Base-by-base conservation (phyloP, 2,329 filamentous ascomycete genomes). In the Periconia macrospinosa region DNA sequence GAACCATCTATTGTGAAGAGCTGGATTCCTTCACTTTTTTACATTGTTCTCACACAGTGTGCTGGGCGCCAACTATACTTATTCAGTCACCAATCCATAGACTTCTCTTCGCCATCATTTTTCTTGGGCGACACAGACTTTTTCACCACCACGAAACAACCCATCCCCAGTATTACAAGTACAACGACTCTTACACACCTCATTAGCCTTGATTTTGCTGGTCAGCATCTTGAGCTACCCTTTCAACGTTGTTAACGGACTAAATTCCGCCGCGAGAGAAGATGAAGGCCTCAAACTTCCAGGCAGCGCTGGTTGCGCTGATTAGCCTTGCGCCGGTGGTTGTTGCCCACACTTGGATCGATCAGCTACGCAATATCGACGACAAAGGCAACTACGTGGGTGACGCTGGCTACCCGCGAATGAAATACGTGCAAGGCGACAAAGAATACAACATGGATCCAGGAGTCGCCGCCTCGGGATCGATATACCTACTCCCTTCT, bases 321-420 rank as follows among this genome's bases (percentile, higher is more conserved):
- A 6, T 37, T 10, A 58, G 54, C 42, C 55, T 60, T 53, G 56
- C 57, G 5, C 63, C 66, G 5, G 41, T 57, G 20, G 61, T 59
- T 15, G 20, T 60, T 41, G 69, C 63, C 8, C 93, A 97, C 75
- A 88, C 86, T 17, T 97, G 92, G 92, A 82, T 93, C 45, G 92
- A 97, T 75, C 80, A 87, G 65, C 79, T 93, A 47, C 83, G 80
- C 57, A 84, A 86, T 53, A 86, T 97, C 70, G 84, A 86, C 49
- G 72, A 83, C 27, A 89, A 91, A 64, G 92, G 92, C 50, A 85
- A 85, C 33, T 91, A 92, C 69, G 78, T 86, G 18, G 89, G 89
- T 27, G 72, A 81, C 8, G 78, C 83, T 20, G 93, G 93, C 30
- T 96, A 87, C 69, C 78, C 88, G n/a, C 87, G 92, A 58, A 87